These are phyloP conservation scores for Solanum hybrid DNA, from an alignment of 305 asterid species.

Conservation along the genomic window DNA sequence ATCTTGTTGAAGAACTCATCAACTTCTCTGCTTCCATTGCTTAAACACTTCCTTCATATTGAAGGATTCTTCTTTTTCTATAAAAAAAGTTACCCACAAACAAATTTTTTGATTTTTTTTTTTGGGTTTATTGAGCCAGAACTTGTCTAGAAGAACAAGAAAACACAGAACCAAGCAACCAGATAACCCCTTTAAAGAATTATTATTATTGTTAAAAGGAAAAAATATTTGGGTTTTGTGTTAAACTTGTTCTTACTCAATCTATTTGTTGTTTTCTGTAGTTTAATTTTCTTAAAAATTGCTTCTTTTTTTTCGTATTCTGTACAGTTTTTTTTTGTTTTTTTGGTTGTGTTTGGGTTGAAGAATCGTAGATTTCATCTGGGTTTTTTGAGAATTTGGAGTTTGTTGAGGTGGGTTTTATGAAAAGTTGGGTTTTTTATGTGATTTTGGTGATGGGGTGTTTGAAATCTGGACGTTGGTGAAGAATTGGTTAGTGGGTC, in stretches of 20 bases:
- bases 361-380: constrained; percentile 12
- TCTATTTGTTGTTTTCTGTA: background rate
- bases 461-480: background rate
- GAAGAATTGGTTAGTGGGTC: constrained; percentile 1
- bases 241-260: constrained; percentile 2
- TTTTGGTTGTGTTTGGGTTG: constrained; percentile 4
- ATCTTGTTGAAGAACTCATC: background rate
- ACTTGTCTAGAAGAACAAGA: background rate
- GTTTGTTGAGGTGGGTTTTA: background rate
- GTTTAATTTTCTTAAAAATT: background rate
- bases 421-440: background rate
- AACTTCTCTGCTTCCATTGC: background rate
- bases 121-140: background rate
- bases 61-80: background rate
- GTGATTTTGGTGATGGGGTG: background rate
- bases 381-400: background rate
- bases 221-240: background rate
- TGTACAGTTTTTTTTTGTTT: background rate
- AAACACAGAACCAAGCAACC: background rate
- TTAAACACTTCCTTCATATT: background rate
- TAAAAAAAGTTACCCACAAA: background rate
- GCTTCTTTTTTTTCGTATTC: background rate
- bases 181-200: background rate
- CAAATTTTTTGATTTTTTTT: background rate
- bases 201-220: background rate